These are phyloP conservation scores for Arthrobotrys entomopaga DNA, from an alignment of 2,329 filamentous ascomycete genomes.

Conservation along the genomic window DNA sequence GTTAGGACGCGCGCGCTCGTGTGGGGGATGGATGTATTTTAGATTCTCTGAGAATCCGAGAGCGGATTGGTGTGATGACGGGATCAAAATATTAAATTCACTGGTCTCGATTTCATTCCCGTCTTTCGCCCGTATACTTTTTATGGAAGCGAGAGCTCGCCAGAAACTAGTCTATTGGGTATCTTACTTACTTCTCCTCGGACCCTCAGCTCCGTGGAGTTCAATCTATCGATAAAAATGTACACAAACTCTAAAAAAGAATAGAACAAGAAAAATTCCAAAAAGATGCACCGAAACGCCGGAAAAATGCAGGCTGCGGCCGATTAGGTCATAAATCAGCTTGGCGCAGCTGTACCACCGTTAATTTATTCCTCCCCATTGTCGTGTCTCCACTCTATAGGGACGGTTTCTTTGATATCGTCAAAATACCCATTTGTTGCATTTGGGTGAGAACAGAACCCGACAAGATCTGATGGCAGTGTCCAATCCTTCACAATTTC, in stretches of 20 bases:
- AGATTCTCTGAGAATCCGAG: not conserved
- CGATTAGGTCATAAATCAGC: not conserved
- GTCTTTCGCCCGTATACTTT: conserved; percentile 1
- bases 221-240: too few relatives aligned
- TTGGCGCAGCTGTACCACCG: too few relatives aligned
- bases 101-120: not conserved
- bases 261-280: not conserved
- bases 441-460: conserved; percentile 63
- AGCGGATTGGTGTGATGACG: not conserved
- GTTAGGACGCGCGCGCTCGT: too few relatives aligned
- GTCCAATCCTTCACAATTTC: conserved; percentile 64
- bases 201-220: too few relatives aligned
- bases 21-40: not conserved
- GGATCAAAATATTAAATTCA: not conserved
- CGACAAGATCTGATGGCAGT: conserved; percentile 64
- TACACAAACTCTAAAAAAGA: too few relatives aligned
- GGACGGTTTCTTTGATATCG: conserved; percentile 40
- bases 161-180: conserved; percentile 6
- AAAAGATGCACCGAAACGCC: conserved; percentile 10
- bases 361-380: conserved; percentile 38
- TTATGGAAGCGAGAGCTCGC: conserved; percentile 6
- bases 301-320: conserved; percentile 6
- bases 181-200: not conserved
- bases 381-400: conserved; percentile 39
- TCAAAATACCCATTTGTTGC: conserved; percentile 44